These are phyloP conservation scores for Achaetomium macrosporum DNA, from an alignment of 2,329 filamentous ascomycete species.

Conservation along the genomic window DNA sequence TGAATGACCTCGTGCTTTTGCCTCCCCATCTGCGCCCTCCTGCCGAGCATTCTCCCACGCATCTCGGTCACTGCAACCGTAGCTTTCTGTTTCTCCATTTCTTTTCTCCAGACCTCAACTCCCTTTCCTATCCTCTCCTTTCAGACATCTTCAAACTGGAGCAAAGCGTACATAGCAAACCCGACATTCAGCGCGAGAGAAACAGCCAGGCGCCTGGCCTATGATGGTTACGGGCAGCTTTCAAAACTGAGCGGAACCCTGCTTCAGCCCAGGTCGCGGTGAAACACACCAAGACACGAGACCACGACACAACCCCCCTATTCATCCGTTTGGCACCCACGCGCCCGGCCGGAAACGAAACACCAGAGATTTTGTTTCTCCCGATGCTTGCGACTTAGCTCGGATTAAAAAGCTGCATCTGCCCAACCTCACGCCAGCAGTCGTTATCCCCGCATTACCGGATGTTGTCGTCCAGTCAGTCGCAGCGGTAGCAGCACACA, in stretches of 20 bases:
- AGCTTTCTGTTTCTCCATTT: not conserved
- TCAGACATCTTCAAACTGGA: not conserved
- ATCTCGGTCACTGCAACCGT: not conserved
- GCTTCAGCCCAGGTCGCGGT: not conserved
- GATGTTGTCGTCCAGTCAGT: constrained; percentile 16
- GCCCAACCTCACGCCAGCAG: not conserved
- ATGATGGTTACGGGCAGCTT: not conserved
- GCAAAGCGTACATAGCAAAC: not conserved
- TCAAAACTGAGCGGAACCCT: constrained; percentile 1
- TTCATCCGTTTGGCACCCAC: not conserved
- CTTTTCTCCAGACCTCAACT: not conserved
- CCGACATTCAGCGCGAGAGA: not conserved
- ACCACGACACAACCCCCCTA: not conserved
- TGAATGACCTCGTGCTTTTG: constrained; percentile 16
- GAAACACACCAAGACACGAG: constrained; percentile 7
- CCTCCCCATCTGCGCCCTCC: constrained; percentile 9
- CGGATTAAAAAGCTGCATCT: not conserved
- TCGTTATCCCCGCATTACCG: constrained; percentile 6
- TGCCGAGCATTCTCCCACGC: constrained; percentile 2
- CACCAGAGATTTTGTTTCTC: not conserved
- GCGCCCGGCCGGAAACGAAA: constrained; percentile 3
- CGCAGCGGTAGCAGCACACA: constrained; percentile 18
- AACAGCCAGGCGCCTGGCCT: not conserved
- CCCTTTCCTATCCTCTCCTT: not conserved
- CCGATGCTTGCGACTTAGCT: not conserved